These are phyloP conservation scores for Phylloporus sp. DNA, from an alignment of 768 basidiomycete species.

Conservation along the genomic window DNA sequence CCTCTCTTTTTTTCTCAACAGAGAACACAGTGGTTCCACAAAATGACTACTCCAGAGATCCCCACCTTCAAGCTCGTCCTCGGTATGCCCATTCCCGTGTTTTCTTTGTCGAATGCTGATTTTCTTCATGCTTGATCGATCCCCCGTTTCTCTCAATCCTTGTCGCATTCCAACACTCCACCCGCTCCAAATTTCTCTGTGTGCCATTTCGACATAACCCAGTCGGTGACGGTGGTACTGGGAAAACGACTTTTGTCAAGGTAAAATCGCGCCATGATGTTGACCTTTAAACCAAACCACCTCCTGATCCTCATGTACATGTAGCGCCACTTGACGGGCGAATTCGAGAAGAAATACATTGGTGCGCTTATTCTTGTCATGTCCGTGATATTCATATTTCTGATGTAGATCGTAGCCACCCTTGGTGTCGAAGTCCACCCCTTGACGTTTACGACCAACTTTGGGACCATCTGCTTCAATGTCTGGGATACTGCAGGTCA, in stretches of 20 bases:
- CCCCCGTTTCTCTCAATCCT: slow-evolving; percentile 17
- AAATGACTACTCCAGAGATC: slow-evolving; percentile 46
- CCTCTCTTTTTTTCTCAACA: slow-evolving; percentile 17
- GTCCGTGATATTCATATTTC: slow-evolving; percentile 11
- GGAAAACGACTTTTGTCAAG: slow-evolving; percentile 99
- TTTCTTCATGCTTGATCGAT: slow-evolving; percentile 53
- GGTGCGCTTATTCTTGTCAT: slow-evolving; percentile 48
- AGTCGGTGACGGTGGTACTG: slow-evolving; percentile 97
- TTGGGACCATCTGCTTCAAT: slow-evolving; percentile 98
- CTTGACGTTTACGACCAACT: slow-evolving; percentile 94
- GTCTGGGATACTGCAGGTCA: slow-evolving; percentile 99
- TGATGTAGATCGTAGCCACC: slow-evolving; percentile 61
- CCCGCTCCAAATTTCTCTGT: not conserved
- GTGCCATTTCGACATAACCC: slow-evolving; percentile 8
- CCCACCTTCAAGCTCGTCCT: slow-evolving; percentile 99
- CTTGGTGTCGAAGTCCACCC: slow-evolving; percentile 99
- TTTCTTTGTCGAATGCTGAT: slow-evolving; percentile 14
- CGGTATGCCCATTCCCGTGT: slow-evolving; percentile 42
- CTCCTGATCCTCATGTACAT: slow-evolving; percentile 47
- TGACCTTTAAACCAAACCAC: slow-evolving; percentile 40
- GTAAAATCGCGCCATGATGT: slow-evolving; percentile 39
- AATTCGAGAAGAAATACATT: slow-evolving; percentile 99
- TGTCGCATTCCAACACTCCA: slow-evolving; percentile 9
- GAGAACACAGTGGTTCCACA: slow-evolving; percentile 22
- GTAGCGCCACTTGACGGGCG: slow-evolving; percentile 96